A percentile compares a stretch with the other conserved stretches of the same genome.
These are phyloP conservation scores for Teunomyces kruisii DNA, from an alignment of 805 yeast species.

Conservation along the genomic window DNA sequence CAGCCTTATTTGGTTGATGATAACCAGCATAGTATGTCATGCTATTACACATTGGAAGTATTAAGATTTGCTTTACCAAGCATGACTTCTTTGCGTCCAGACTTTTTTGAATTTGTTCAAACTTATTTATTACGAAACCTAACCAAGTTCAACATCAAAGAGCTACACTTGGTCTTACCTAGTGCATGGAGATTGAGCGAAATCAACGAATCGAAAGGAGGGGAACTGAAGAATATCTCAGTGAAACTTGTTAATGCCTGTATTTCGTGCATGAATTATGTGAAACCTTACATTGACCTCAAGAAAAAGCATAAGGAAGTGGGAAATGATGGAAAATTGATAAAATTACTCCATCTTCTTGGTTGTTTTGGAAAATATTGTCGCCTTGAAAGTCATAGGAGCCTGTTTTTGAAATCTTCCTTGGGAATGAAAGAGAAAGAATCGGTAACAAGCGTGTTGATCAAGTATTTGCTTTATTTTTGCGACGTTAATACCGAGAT, in stretches of 20 bases:
- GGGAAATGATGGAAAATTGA: constrained; percentile 24
- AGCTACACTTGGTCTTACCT: constrained; percentile 74
- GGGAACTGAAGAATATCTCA: constrained; percentile 46
- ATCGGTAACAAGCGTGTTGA: constrained; percentile 54
- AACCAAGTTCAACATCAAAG: constrained; percentile 59
- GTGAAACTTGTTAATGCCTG: constrained; percentile 60
- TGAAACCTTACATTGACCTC: constrained; percentile 46
- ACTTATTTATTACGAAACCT: constrained; percentile 51
- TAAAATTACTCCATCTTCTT: constrained; percentile 58
- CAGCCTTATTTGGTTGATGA: constrained; percentile 62
- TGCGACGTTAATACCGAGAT: constrained; percentile 35
- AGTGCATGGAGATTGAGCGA: constrained; percentile 58
- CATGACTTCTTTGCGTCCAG: constrained; percentile 45
- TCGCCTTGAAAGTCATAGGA: constrained; percentile 49
- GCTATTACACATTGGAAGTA: constrained; percentile 53
- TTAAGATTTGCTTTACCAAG: constrained; percentile 50
- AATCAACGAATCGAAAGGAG: constrained; percentile 56
- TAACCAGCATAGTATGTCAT: constrained; percentile 32
- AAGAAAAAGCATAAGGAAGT: constrained; percentile 11
- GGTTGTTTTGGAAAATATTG: constrained; percentile 75
- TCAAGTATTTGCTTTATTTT: constrained; percentile 58
- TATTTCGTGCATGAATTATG: constrained; percentile 53
- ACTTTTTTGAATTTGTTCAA: constrained; percentile 51
- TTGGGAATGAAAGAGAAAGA: constrained; percentile 51
- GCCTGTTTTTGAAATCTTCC: constrained; percentile 36